phyloP scores from a whole-genome alignment of 129 eudicot genomes.

The Smallanthus sonchifolius region DNA sequence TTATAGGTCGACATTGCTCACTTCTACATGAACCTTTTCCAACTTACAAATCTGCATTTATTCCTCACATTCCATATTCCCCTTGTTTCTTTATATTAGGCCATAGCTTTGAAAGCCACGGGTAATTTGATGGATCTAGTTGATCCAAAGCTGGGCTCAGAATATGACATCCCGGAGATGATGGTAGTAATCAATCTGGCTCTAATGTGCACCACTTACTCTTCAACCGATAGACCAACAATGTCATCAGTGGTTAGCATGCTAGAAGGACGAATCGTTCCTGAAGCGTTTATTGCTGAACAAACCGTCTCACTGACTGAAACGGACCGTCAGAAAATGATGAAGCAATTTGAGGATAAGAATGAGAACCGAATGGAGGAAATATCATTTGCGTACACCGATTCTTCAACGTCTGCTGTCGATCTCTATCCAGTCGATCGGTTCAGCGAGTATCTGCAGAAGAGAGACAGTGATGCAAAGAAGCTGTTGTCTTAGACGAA shows the following conservation, averaged over 20 bases:
- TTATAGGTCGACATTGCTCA: neutral
- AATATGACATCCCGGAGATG: conserved; percentile 31
- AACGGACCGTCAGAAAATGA: conserved; percentile 10
- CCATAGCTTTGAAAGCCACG: conserved; percentile 25
- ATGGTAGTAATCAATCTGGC: conserved; percentile 34
- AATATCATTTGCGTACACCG: conserved; percentile 35
- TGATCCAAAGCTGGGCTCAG: conserved; percentile 40
- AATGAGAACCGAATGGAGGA: conserved; percentile 18
- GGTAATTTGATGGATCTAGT: conserved; percentile 48
- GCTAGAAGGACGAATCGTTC: conserved; percentile 41
- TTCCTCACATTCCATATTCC: neutral
- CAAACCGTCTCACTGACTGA: conserved; percentile 12
- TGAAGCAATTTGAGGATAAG: conserved; percentile 7
- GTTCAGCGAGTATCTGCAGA: conserved; percentile 33
- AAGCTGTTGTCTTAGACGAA: conserved; percentile 1
- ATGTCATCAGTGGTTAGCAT: conserved; percentile 66
- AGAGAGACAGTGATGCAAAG: conserved; percentile 19
- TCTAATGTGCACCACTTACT: conserved; percentile 36
- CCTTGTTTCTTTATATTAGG: conserved; percentile 28
- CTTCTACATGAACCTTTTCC: neutral
- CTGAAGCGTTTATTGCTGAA: conserved; percentile 14
- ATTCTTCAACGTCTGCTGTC: conserved; percentile 32
- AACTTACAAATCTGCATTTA: neutral
- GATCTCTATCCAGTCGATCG: conserved; percentile 41
- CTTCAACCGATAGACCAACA: conserved; percentile 39